These are phyloP conservation scores for Petunia axillaris DNA, from an alignment of 257 asterid species.

Conservation along the genomic window DNA sequence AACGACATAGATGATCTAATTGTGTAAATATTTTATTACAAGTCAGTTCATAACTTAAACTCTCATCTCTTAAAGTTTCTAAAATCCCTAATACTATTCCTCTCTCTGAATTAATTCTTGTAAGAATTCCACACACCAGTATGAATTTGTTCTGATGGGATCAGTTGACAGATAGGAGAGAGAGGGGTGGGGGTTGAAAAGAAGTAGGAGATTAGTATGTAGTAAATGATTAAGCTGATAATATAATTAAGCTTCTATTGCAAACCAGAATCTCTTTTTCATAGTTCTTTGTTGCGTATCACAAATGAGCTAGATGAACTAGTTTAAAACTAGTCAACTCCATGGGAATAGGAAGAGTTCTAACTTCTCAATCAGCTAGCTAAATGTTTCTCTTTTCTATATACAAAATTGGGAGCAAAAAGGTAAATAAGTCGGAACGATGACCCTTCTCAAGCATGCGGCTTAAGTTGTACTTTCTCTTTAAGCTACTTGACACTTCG, in stretches of 20 bases:
- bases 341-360: not conserved
- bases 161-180: not conserved
- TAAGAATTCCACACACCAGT: no score
- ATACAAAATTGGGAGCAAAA: not conserved
- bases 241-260: not conserved
- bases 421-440: not conserved
- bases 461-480: not conserved
- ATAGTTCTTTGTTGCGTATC: not conserved
- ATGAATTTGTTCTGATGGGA: not conserved
- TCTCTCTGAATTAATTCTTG: no score
- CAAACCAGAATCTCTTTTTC: not conserved
- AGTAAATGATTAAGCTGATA: not conserved
- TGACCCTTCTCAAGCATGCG: not conserved
- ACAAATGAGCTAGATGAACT: not conserved
- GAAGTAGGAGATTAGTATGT: not conserved
- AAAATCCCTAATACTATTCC: no score
- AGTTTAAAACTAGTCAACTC: not conserved
- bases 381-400: slow-evolving; percentile 12
- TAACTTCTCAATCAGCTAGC: not conserved
- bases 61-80: no score
- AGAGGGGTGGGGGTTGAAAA: not conserved
- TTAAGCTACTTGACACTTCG: not conserved
- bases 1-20: no score
- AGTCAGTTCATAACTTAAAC: no score
- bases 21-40: no score